Base-by-base conservation (phyloP, 805 yeast species). In the Zygotorulaspora florentina region DNA sequence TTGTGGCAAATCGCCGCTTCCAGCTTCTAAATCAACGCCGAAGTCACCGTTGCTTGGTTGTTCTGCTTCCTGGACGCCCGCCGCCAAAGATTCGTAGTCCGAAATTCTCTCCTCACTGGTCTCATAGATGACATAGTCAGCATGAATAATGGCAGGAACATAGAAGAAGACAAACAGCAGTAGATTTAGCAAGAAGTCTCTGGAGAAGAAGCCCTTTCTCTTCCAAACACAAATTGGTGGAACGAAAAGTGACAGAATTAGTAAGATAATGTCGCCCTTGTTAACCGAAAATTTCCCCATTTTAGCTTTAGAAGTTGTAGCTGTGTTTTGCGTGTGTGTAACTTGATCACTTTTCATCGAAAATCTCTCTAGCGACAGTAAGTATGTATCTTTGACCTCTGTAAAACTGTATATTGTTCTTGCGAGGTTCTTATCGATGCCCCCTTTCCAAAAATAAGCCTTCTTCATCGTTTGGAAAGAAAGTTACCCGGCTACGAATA, bases 121-220 rank as follows among this genome's bases (percentile, higher is more conserved):
- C 46, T 51, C 58, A 31, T 57, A 51, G 26, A 60, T 43, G 17
- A 60, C 56, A 31, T 58, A 60, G 11, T 51, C 46, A 8, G 61
- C 57, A 39, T 60, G 64, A 23, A 59, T 47, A 9, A 50, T 50
- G 12, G 62, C 64, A 16, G 63, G 63, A 50, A 60, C 53, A 42
- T 52, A 57, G 17, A 58, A 45, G 9, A 57, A 27, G 1, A 54
- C 13, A 29, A 51, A 53, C 12, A 60, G 41, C 12, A 58, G 33
- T 15, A 57, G 1, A 39, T 53, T 58, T 17, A 60, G 39, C 35
- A 58, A 46, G 15, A 52, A 43, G 23, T 58, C 62, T 39, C 52
- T 53, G 16, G 47, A 47, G 13, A 47, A 53, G 35, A 58, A 47
- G 8, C 64, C 64, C 17, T 46, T 47, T 17, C 63, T 48, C 18